Evolutionary conservation across 2,329 filamentous ascomycete genomes (phyloP), one percentile per base, ranked within the genome.

Genomic region (Ophioceras dolichostomum): DNA sequence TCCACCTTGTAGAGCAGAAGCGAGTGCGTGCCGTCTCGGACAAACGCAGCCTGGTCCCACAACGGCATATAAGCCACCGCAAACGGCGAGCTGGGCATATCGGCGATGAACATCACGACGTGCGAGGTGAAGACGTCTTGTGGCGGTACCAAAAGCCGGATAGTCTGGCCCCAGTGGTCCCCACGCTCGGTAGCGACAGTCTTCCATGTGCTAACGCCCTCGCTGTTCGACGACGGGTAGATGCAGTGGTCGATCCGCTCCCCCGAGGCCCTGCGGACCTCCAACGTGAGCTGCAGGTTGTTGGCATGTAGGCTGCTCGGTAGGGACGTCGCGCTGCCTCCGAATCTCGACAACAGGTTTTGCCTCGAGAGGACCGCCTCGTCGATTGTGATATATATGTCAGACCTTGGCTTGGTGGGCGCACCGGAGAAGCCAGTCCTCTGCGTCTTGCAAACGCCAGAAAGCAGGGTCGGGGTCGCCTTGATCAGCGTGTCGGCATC

Each of bases 401-500:
- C 93, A 10, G 87, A 95, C 49, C 93, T 72, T 13, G 83, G 70
- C 53, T 86, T 88, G 0, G 82, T 87, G 0, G 91, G 89, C 2
- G 88, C 88, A 10, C 88, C 88, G 4, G 89, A 85, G 55, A 98
- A 96, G 2, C 88, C 91, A 56, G 96, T 88, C 55, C 91, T 91
- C 49, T 70, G 81, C 1, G 88, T 94, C 55, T 82, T 82, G 40
- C 70, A 70, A 41, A 96, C 74, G 36, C 82, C 79, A 36, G 93
- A 81, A 12, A 98, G 73, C 12, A 93, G 62, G 0, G 89, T 96
- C 0, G 91, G 91, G 3, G 86, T 94, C 34, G 81, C 77, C 50
- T 83, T 85, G 51, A 96, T 82, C 29, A 98, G 70, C 0, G 63
- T 66, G 45, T 94, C 86, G 1, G 86, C 77, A 49, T 96, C 86